Evolutionary conservation across 768 basidiomycete species (phyloP).

Genomic region (Glaciozyma martinii): DNA sequence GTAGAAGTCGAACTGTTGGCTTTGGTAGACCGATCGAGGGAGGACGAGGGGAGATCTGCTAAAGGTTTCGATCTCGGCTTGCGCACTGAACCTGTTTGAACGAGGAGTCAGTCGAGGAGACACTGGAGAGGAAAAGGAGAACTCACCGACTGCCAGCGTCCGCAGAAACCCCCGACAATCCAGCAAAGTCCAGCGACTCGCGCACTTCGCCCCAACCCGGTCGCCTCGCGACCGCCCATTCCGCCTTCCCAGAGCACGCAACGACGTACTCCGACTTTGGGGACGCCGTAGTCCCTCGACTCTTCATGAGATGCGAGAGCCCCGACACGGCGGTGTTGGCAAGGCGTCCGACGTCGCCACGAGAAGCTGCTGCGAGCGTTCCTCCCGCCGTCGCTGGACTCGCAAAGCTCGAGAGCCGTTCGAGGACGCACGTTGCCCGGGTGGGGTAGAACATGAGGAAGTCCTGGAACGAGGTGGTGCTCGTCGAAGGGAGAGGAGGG

Average conservation of each 20-base stretch:
- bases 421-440: not conserved
- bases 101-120: not conserved
- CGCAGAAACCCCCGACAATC: too few species aligned
- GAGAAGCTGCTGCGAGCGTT: not conserved
- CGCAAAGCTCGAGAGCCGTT: slow-evolving; percentile 7
- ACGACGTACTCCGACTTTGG: slow-evolving; percentile 9
- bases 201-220: slow-evolving; percentile 6
- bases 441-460: slow-evolving; percentile 12
- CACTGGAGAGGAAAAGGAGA: not conserved
- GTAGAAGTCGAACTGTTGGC: slow-evolving; percentile 75
- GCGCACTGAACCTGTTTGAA: slow-evolving; percentile 44
- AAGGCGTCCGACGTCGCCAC: slow-evolving; percentile 20
- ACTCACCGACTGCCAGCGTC: not conserved
- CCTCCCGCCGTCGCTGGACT: not conserved
- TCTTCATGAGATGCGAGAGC: slow-evolving; percentile 23
- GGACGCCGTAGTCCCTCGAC: not conserved
- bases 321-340: slow-evolving; percentile 27
- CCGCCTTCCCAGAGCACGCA: not conserved
- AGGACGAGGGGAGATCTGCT: slow-evolving; percentile 53
- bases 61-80: slow-evolving; percentile 72
- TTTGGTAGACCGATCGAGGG: slow-evolving; percentile 69
- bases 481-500: not conserved
- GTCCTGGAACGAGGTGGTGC: slow-evolving; percentile 12
- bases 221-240: slow-evolving; percentile 16
- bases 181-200: not conserved